These are phyloP conservation scores for Fusarium sublunatum DNA, from an alignment of 2,329 filamentous ascomycete genomes.

Conservation along the genomic window DNA sequence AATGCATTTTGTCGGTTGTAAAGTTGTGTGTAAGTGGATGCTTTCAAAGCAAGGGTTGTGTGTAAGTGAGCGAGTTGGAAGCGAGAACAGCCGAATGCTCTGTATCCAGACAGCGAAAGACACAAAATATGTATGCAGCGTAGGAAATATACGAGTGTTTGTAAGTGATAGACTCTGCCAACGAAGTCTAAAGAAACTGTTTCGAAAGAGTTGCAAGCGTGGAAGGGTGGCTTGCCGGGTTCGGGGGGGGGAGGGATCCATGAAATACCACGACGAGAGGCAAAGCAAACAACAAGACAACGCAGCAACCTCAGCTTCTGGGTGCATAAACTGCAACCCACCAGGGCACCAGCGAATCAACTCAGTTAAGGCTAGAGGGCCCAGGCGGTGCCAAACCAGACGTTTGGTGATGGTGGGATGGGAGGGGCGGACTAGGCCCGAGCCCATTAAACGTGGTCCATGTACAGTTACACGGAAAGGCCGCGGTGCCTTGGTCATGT, in stretches of 20 bases:
- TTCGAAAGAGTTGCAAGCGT: constrained; percentile 36
- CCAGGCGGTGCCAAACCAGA: constrained; percentile 14
- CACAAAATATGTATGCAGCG: constrained; percentile 34
- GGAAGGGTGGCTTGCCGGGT: constrained; percentile 32
- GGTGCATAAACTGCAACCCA: constrained; percentile 6
- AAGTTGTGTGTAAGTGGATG: constrained; percentile 39
- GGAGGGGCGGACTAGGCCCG: constrained; percentile 24
- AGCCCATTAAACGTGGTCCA: constrained; percentile 35
- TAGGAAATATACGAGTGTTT: constrained; percentile 41
- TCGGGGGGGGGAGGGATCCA: constrained; percentile 34
- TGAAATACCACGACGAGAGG: constrained; percentile 40
- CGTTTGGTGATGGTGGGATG: constrained; percentile 33
- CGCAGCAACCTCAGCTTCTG: constrained; percentile 22
- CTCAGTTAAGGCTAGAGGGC: constrained; percentile 9
- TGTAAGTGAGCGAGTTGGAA: constrained; percentile 32
- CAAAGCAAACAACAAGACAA: constrained; percentile 26
- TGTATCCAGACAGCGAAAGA: constrained; percentile 42
- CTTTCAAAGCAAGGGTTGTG: constrained; percentile 39
- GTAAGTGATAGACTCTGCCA: constrained; percentile 63
- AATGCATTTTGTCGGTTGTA: constrained; percentile 51
- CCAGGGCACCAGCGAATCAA: constrained; percentile 8
- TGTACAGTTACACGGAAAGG: constrained; percentile 21
- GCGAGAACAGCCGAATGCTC: constrained; percentile 42
- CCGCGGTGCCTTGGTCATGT: constrained; percentile 6
- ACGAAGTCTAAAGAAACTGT: constrained; percentile 59